Evolutionary conservation across 106 monocot species (phyloP), one percentile per base, ranked within the genome.

Genomic region (Allium cepa): DNA sequence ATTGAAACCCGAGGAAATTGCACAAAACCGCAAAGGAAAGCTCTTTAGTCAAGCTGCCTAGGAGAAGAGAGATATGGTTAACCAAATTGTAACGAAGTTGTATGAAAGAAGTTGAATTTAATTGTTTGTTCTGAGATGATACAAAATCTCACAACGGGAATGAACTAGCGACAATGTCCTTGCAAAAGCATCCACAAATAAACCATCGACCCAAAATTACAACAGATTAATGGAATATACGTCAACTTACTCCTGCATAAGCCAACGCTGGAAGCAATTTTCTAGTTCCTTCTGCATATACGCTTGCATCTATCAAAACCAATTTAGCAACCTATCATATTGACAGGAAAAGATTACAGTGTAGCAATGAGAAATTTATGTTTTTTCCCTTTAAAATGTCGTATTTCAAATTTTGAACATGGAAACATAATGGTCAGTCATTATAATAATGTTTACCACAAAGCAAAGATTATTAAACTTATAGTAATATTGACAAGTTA

Each of bases 1-100:
- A 12, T 82, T 83, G 67, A 87, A 85, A 13, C 84, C 79, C 77
- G 92, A 77, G 15, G 47, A 55, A 61, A 62, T 92, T 46, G 79
- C 92, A 78, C 75, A 87, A 16, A 84, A 63, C 28, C 97, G 86
- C 68, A 99, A 69, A 17, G 87, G 87, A 28, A 81, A 67, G 50
- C 88, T 87, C 75, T 99, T 99, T 55, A 99, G 70, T 50, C 92
- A 8, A 67, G 75, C 84, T 17, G 79, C 92, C 97, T 99, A 55
- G 50, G 8, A 76, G 55, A 46, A 66, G 72, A 66, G 1, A 10
- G 52, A 61, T 47, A 47, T 63, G 46, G 63, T 47, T 28, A 63
- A 48, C 48, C 48, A 16, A n/a, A 63, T 4, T 13, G 52, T n/a
- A 63, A 10, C 60, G 10, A 26, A 26, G 60, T 22, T 22, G 1